phyloP scores from a whole-genome alignment of 202 grass and related monocot species.

The Zoysia matrella region DNA sequence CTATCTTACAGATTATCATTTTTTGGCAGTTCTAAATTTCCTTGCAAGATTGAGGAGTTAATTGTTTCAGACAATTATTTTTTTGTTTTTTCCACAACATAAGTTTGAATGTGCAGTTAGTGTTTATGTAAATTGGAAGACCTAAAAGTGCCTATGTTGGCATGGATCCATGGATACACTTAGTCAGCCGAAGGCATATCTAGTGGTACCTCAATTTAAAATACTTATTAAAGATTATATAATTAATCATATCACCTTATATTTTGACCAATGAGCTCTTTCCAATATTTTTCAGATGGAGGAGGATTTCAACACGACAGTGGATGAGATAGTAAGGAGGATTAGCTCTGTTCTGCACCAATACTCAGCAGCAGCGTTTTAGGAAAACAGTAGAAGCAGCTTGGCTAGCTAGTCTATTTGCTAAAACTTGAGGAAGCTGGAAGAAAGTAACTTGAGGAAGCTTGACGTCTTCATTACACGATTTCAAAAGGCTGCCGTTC shows the following conservation, averaged over 20 bases:
- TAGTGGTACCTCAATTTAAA: neutral
- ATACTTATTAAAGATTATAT: neutral
- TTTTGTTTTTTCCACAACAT: too few species aligned
- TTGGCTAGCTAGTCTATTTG: neutral
- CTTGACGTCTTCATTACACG: neutral
- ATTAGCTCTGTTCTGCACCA: slow-evolving; percentile 57
- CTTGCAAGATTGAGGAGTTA: neutral
- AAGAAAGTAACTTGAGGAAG: neutral
- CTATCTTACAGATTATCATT: neutral
- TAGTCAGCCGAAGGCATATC: neutral
- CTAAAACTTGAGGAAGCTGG: neutral
- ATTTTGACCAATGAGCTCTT: neutral
- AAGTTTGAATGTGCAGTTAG: neutral
- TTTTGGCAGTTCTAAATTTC: neutral
- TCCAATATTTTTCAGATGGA: slow-evolving; percentile 52
- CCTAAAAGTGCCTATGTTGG: neutral
- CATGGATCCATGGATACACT: neutral
- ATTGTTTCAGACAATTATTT: too few species aligned
- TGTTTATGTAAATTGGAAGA: neutral
- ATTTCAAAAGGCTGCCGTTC: neutral
- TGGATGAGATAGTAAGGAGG: slow-evolving; percentile 63
- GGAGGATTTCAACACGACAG: slow-evolving; percentile 51
- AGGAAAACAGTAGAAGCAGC: slow-evolving; percentile 20
- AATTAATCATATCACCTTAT: neutral
- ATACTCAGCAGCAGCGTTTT: slow-evolving; percentile 6